These are phyloP conservation scores for Eucalyptus tenuipes DNA, from an alignment of 345 rosid species.

Conservation along the genomic window DNA sequence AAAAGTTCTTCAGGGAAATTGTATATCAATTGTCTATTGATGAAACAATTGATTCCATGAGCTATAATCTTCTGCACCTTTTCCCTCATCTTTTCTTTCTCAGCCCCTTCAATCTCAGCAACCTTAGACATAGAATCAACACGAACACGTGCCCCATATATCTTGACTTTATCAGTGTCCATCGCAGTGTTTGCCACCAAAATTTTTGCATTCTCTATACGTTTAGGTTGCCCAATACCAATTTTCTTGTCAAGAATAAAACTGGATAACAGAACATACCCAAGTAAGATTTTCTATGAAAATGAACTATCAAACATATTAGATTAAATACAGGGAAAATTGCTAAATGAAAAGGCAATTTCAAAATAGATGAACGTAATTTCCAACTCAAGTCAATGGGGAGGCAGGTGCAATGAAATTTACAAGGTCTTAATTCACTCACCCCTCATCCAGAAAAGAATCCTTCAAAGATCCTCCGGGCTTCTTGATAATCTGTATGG, in stretches of 20 bases:
- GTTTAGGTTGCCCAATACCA: conserved; percentile 94
- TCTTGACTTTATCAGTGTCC: conserved; percentile 99
- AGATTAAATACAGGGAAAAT: background rate
- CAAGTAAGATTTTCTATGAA: background rate
- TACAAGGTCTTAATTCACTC: background rate
- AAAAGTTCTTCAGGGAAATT: conserved; percentile 97
- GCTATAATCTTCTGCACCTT: conserved; percentile 89
- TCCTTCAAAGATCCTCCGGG: conserved; percentile 93
- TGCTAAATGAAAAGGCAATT: background rate
- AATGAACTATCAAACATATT: background rate
- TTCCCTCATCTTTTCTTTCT: conserved; percentile 96
- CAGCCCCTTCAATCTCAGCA: conserved; percentile 98
- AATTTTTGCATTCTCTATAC: conserved; percentile 89
- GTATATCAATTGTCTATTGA: conserved; percentile 97
- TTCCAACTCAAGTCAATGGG: background rate
- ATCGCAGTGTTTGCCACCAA: conserved; percentile 98
- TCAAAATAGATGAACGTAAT: background rate
- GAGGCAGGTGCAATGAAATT: background rate
- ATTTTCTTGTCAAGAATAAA: conserved; percentile 99
- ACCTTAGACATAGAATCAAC: conserved; percentile 97
- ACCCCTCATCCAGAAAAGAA: conserved; percentile 99
- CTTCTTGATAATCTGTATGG: conserved; percentile 95
- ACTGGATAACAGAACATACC: conserved; percentile 14
- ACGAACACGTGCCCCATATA: conserved; percentile 98
- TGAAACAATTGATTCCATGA: conserved; percentile 95